phyloP scores from a whole-genome alignment of 1,284 basidiomycete species.

The Irpex rosettiformis region DNA sequence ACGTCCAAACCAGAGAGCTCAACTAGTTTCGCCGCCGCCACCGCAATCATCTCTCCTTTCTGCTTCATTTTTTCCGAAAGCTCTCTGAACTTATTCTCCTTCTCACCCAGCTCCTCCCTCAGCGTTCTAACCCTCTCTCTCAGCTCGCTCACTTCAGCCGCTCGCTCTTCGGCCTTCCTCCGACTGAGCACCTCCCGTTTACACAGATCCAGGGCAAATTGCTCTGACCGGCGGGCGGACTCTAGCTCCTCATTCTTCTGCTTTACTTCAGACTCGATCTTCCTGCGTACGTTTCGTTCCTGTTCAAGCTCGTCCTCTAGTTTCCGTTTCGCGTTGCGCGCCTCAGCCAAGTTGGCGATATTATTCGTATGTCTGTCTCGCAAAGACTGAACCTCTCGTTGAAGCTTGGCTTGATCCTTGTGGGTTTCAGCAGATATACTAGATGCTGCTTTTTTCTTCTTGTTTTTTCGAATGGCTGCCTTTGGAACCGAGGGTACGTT shows the following conservation, averaged over 20 bases:
- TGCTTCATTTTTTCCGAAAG: background rate
- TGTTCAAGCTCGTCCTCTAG: slow-evolving; percentile 37
- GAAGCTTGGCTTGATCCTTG: slow-evolving; percentile 7
- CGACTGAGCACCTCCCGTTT: slow-evolving; percentile 38
- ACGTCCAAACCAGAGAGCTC: background rate
- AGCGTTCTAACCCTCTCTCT: slow-evolving; percentile 19
- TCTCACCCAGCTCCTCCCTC: slow-evolving; percentile 13
- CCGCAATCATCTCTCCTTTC: background rate
- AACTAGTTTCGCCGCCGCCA: background rate
- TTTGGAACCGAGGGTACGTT: too few relatives aligned
- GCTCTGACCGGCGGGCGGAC: slow-evolving; percentile 33
- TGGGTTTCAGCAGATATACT: background rate
- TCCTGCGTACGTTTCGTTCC: slow-evolving; percentile 42
- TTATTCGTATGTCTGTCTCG: slow-evolving; percentile 33
- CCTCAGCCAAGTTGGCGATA: slow-evolving; percentile 26
- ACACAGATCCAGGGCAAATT: slow-evolving; percentile 35
- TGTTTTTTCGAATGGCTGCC: background rate
- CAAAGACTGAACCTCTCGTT: slow-evolving; percentile 40
- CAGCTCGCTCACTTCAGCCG: slow-evolving; percentile 11
- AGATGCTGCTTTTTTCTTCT: background rate
- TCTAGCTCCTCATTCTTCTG: slow-evolving; percentile 33
- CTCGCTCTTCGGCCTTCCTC: slow-evolving; percentile 34
- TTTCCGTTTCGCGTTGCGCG: slow-evolving; percentile 42
- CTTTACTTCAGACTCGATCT: slow-evolving; percentile 37
- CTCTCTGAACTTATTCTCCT: background rate